Percentiles rank a stretch among this genome's conserved stretches.
Conservation (phyloP, 2,329 filamentous ascomycete species). For the Penicillium sp. region DNA sequence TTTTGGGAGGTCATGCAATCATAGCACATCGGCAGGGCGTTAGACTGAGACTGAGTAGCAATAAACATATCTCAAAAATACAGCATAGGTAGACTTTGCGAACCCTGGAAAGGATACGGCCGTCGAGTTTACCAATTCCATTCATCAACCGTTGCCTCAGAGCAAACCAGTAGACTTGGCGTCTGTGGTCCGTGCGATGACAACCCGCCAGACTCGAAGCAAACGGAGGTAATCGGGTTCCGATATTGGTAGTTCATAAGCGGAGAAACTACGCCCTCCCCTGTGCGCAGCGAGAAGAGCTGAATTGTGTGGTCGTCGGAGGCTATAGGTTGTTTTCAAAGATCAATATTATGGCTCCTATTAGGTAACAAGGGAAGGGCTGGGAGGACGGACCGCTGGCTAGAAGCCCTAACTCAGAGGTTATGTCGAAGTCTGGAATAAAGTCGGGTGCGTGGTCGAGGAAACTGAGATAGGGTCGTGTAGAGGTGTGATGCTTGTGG, state of each 20-base stretch:
- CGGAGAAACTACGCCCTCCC: conserved; percentile 37
- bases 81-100: neutral
- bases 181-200: conserved; percentile 32
- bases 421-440: conserved; percentile 43
- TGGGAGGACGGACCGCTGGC: conserved; percentile 39
- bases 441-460: conserved; percentile 34
- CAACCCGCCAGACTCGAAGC: conserved; percentile 38
- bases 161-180: conserved; percentile 41
- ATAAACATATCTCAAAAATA: neutral
- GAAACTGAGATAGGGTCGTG: conserved; percentile 44
- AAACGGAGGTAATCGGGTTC: conserved; percentile 33
- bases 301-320: conserved; percentile 40
- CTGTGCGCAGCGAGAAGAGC: conserved; percentile 45
- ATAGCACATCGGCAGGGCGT: conserved; percentile 6
- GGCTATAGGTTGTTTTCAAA: conserved; percentile 25
- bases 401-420: conserved; percentile 42
- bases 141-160: conserved; percentile 40
- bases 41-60: neutral
- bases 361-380: neutral
- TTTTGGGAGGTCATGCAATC: neutral
- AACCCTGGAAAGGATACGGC: conserved; percentile 2
- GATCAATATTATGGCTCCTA: neutral
- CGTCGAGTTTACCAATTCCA: conserved; percentile 41
- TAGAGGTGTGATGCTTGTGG: conserved; percentile 32
- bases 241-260: conserved; percentile 32